A percentile compares a stretch with the other conserved stretches of the same genome.
Conservation (phyloP, 805 yeast genomes). For the Hyphopichia homilentoma region DNA sequence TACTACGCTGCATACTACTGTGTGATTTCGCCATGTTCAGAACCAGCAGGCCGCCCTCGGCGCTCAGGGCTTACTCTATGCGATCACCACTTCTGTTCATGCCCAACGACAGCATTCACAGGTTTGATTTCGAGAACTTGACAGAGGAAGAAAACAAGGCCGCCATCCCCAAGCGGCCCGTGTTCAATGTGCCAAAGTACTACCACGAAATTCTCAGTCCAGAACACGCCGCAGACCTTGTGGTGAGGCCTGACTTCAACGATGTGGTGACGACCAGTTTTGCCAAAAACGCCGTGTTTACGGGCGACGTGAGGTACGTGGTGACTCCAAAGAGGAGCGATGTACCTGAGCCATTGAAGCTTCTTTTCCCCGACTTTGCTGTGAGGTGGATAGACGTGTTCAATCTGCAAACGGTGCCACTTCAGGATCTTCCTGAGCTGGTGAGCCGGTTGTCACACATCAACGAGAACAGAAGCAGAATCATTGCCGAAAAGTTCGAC, state of each 20-base stretch:
- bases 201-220: constrained; percentile 31
- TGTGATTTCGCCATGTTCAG: too few species aligned
- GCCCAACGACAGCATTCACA: constrained; percentile 24
- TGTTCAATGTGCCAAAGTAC: constrained; percentile 9
- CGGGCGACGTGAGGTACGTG: constrained; percentile 22
- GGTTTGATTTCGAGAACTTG: constrained; percentile 25
- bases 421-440: constrained; percentile 15
- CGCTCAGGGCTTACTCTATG: too few species aligned
- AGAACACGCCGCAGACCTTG: constrained; percentile 28
- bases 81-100: constrained; percentile 17
- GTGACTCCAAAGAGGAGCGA: constrained; percentile 13
- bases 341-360: constrained; percentile 12
- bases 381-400: constrained; percentile 27
- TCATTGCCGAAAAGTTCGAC: background rate
- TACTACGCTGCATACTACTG: too few species aligned
- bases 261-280: constrained; percentile 29
- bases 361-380: constrained; percentile 25
- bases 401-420: constrained; percentile 13
- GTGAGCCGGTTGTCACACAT: too few species aligned
- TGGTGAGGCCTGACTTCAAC: constrained; percentile 23
- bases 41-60: too few species aligned
- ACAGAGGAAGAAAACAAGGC: constrained; percentile 26
- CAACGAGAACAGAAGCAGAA: background rate
- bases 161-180: constrained; percentile 31
- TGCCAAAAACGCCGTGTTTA: constrained; percentile 22